Conservation (phyloP, 768 basidiomycete species). For the Hypsizygus marmoreus region DNA sequence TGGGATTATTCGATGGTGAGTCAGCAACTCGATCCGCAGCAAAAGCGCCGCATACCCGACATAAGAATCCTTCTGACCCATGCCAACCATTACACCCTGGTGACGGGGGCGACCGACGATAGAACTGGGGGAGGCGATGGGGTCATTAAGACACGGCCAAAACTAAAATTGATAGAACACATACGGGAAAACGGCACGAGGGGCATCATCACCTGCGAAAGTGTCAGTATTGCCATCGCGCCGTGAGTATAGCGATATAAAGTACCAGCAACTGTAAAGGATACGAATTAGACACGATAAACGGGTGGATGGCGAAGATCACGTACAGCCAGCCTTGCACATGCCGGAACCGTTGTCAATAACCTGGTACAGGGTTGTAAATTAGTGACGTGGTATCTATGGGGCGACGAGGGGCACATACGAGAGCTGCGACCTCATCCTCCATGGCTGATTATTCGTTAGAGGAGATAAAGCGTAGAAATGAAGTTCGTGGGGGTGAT, state of each 20-base stretch:
- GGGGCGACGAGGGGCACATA: constrained; percentile 36
- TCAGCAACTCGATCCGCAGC: constrained; percentile 6
- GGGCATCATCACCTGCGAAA: constrained; percentile 79
- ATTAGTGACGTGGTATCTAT: constrained; percentile 2
- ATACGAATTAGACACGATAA: constrained; percentile 19
- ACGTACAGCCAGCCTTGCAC: constrained; percentile 99
- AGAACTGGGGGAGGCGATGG: constrained; percentile 48
- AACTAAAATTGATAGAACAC: constrained; percentile 31
- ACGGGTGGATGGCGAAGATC: constrained; percentile 16
- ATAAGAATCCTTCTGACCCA: constrained; percentile 96
- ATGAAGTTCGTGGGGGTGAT: constrained; percentile 13
- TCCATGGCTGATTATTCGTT: constrained; percentile 45
- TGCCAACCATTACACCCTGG: constrained; percentile 95
- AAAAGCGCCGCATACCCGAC: constrained; percentile 65
- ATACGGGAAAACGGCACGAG: constrained; percentile 94
- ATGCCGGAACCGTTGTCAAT: constrained; percentile 97
- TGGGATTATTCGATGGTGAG: constrained; percentile 30
- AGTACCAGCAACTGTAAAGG: constrained; percentile 62
- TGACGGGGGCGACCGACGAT: constrained; percentile 95
- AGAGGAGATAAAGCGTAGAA: constrained; percentile 24
- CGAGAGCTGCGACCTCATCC: constrained; percentile 51
- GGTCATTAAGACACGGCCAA: constrained; percentile 3
- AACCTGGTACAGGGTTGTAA: constrained; percentile 47
- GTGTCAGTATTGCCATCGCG: constrained; percentile 5
- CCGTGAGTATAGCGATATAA: neutral